Conservation (phyloP, 169 alveolate genomes). For the Babesia ovata region DNA sequence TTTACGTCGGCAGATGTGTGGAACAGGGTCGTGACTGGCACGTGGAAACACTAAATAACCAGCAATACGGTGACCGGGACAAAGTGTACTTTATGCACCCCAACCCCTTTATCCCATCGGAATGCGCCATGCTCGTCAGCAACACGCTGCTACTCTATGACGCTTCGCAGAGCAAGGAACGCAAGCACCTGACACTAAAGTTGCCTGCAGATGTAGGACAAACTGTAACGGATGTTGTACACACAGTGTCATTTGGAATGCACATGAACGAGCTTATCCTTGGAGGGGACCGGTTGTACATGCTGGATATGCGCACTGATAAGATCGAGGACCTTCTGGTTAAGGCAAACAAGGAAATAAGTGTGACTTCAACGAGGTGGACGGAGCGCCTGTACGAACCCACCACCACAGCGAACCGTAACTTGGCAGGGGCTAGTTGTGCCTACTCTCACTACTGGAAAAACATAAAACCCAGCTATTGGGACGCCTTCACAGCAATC, state of each 20-base stretch:
- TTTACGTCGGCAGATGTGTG: slow-evolving; percentile 42
- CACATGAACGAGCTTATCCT: slow-evolving; percentile 52
- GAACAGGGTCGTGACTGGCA: slow-evolving; percentile 15
- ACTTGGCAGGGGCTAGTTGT: slow-evolving; percentile 39
- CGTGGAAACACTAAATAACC: slow-evolving; percentile 38
- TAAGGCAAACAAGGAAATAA: slow-evolving; percentile 1
- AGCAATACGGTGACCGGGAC: slow-evolving; percentile 27
- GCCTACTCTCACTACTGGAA: slow-evolving; percentile 50
- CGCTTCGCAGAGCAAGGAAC: slow-evolving; percentile 34
- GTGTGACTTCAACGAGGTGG: slow-evolving; percentile 47
- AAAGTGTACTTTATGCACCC: slow-evolving; percentile 48
- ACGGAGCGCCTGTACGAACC: slow-evolving; percentile 47
- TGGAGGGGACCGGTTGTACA: slow-evolving; percentile 64
- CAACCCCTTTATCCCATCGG: slow-evolving; percentile 46
- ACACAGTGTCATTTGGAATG: slow-evolving; percentile 56
- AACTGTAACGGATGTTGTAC: slow-evolving; percentile 25
- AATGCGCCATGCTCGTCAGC: slow-evolving; percentile 35
- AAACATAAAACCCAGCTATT: slow-evolving; percentile 17
- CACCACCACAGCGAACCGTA: not conserved
- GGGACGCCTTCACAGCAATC: slow-evolving; percentile 74
- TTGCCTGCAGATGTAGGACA: not conserved
- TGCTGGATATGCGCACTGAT: slow-evolving; percentile 59
- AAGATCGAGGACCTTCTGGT: slow-evolving; percentile 34
- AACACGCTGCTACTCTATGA: slow-evolving; percentile 59
- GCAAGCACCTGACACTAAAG: slow-evolving; percentile 1